Evolutionary conservation across 176 grass and related monocot species (phyloP).

Genomic region (Neostapfia colusana): DNA sequence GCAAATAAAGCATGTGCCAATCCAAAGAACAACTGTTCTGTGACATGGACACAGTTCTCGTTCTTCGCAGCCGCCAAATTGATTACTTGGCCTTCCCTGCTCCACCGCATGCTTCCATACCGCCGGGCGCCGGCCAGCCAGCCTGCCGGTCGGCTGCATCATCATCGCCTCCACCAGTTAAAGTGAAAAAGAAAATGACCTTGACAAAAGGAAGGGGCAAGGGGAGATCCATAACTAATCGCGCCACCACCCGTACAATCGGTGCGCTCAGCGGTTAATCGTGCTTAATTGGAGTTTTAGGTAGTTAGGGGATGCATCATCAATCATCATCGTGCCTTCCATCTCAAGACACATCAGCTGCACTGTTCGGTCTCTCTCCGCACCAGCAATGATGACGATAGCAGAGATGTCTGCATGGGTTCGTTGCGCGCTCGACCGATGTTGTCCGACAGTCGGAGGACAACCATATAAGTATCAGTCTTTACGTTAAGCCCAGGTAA

Average conservation of each 20-base stretch:
- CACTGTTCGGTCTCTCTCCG: background rate
- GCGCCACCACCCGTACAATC: background rate
- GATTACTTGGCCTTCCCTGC: too few species aligned
- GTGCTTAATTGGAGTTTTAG: background rate
- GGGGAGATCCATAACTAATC: background rate
- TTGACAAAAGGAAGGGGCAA: too few species aligned
- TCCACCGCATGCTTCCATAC: too few species aligned
- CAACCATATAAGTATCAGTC: background rate
- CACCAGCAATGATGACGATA: slow-evolving; percentile 20
- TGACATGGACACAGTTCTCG: too few species aligned
- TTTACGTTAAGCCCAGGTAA: slow-evolving; percentile 28
- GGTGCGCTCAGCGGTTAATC: slow-evolving; percentile 5
- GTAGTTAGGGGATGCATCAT: background rate
- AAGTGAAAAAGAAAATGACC: too few species aligned
- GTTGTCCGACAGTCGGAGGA: background rate
- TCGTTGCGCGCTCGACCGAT: background rate
- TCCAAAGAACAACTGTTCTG: too few species aligned
- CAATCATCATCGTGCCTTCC: slow-evolving; percentile 32
- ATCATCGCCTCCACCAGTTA: background rate
- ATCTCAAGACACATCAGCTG: slow-evolving; percentile 5
- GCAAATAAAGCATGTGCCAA: too few species aligned
- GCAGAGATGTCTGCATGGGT: background rate
- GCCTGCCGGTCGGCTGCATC: too few species aligned
- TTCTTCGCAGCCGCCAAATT: too few species aligned
- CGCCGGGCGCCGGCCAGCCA: too few species aligned